phyloP scores from a whole-genome alignment of 805 yeast genomes.

The Ogataea minuta region DNA sequence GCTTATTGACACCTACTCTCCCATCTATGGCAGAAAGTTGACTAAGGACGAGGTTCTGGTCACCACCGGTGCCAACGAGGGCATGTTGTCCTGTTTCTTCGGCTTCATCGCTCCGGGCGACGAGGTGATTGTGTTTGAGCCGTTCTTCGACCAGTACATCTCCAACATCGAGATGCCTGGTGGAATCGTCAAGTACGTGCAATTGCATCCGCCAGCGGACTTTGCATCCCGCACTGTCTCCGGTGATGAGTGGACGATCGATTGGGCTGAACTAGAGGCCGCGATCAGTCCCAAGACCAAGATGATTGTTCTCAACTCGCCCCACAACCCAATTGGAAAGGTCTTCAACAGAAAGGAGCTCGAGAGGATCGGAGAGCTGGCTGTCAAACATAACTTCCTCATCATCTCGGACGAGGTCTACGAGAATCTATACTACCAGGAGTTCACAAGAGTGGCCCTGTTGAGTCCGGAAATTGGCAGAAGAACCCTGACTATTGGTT shows the following conservation, averaged over 20 bases:
- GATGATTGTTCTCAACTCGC: constrained; percentile 84
- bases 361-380: constrained; percentile 69
- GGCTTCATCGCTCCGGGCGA: constrained; percentile 87
- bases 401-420: constrained; percentile 93
- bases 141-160: constrained; percentile 95
- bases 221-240: constrained; percentile 59
- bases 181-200: constrained; percentile 85
- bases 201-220: constrained; percentile 78
- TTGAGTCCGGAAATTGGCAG: constrained; percentile 74
- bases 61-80: constrained; percentile 97
- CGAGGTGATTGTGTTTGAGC: constrained; percentile 95
- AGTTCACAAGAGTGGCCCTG: constrained; percentile 81
- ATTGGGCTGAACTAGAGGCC: constrained; percentile 70
- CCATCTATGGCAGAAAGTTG: constrained; percentile 57
- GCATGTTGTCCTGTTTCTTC: constrained; percentile 78
- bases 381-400: constrained; percentile 79
- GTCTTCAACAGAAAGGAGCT: constrained; percentile 78
- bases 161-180: constrained; percentile 93
- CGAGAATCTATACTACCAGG: constrained; percentile 76
- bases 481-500: constrained; percentile 86
- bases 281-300: constrained; percentile 77
- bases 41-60: constrained; percentile 65
- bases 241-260: constrained; percentile 86
- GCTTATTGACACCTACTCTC: constrained; percentile 67
- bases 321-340: constrained; percentile 96